Evolutionary conservation across 139 green algal genomes (phyloP).

Genomic region (Parachlorella kessleri): DNA sequence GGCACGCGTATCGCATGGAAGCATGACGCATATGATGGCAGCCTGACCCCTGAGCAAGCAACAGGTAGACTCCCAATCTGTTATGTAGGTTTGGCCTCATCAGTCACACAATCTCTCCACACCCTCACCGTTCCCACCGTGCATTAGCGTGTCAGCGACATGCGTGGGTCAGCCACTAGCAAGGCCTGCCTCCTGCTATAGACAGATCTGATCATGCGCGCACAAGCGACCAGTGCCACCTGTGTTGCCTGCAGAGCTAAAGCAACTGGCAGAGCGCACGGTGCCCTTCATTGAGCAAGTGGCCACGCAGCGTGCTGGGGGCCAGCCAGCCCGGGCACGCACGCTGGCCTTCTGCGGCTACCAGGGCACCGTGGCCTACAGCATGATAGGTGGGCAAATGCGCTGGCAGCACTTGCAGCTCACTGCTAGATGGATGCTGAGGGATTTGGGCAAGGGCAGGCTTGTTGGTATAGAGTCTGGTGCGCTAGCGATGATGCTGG

Average conservation of each 20-base stretch:
- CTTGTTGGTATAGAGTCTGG: too few relatives aligned
- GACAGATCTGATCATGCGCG: too few relatives aligned
- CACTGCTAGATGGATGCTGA: not conserved
- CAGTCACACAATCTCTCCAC: too few relatives aligned
- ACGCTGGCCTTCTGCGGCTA: slow-evolving; percentile 72
- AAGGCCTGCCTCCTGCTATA: too few relatives aligned
- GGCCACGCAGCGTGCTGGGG: slow-evolving; percentile 42
- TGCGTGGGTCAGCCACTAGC: too few relatives aligned
- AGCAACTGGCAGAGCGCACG: slow-evolving; percentile 40
- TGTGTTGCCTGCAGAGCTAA: slow-evolving; percentile 41
- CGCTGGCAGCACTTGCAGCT: too few relatives aligned
- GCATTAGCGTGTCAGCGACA: too few relatives aligned
- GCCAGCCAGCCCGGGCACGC: slow-evolving; percentile 51
- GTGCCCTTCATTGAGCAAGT: slow-evolving; percentile 64
- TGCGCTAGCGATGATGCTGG: too few relatives aligned
- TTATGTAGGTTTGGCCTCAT: too few relatives aligned
- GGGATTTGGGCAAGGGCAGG: too few relatives aligned
- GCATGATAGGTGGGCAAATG: slow-evolving; percentile 66
- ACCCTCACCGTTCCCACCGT: too few relatives aligned
- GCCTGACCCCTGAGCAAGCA: not conserved
- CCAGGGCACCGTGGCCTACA: slow-evolving; percentile 65
- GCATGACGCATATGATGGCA: not conserved
- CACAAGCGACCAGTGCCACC: too few relatives aligned
- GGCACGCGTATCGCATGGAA: slow-evolving; percentile 9
- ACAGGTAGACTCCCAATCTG: slow-evolving; percentile 8